A percentile compares a stretch with the other conserved stretches of the same genome.
Evolutionary conservation across 192 early-diverging fungal species (phyloP).

Genomic region (Entomortierella chlamydospora): DNA sequence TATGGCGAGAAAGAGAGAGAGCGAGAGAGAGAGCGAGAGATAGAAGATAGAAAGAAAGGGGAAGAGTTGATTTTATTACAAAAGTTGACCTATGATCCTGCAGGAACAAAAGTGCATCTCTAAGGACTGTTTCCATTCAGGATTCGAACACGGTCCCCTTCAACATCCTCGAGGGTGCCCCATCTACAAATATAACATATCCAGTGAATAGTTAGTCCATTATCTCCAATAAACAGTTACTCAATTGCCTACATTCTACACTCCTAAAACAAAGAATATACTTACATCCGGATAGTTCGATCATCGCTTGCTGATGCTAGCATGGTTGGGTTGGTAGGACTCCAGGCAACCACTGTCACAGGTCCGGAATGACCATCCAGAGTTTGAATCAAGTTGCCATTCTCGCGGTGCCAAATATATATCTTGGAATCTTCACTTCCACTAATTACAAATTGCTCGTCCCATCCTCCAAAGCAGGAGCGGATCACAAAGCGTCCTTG

Average conservation of each 20-base stretch:
- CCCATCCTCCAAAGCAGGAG: constrained; percentile 88
- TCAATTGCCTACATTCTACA: neutral
- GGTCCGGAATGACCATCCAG: constrained; percentile 74
- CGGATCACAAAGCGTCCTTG: constrained; percentile 92
- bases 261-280: neutral
- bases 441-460: constrained; percentile 85
- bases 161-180: constrained; percentile 34
- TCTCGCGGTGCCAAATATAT: constrained; percentile 86
- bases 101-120: neutral
- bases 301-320: constrained; percentile 90
- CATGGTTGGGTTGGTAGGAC: constrained; percentile 67
- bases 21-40: no score
- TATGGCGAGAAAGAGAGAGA: no score
- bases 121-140: constrained; percentile 20
- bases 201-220: no score
- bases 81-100: no score
- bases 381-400: constrained; percentile 72
- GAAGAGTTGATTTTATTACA: neutral
- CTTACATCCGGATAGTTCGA: constrained; percentile 82
- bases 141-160: constrained; percentile 1
- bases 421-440: constrained; percentile 92
- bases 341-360: constrained; percentile 86
- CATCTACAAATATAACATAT: constrained; percentile 24
- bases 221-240: neutral
- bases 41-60: no score